Percentiles rank a stretch among this genome's conserved stretches.
Conservation (phyloP, 129 eudicot genomes). For the Sambucus nigra region DNA sequence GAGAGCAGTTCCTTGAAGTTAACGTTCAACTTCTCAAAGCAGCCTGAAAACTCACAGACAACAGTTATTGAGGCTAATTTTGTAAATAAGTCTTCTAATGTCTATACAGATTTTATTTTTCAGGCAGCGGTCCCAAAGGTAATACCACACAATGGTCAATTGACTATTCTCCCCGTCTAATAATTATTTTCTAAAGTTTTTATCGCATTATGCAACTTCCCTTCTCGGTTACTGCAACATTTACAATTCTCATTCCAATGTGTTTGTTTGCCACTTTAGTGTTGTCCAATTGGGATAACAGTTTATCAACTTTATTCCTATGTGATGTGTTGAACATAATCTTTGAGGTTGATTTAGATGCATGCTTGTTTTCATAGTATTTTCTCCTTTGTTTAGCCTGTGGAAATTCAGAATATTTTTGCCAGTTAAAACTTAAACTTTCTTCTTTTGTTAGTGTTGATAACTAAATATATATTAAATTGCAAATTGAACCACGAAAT, state of each 20-base stretch:
- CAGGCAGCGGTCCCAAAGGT: slow-evolving; percentile 99
- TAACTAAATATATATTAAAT: background rate
- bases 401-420: background rate
- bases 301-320: too few species aligned
- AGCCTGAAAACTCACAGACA: slow-evolving; percentile 47
- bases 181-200: too few species aligned
- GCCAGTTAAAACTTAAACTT: background rate
- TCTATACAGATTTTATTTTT: slow-evolving; percentile 67
- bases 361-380: background rate
- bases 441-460: background rate
- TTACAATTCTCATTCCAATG: too few species aligned
- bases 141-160: background rate
- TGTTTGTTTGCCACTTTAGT: too few species aligned
- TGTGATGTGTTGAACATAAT: too few species aligned
- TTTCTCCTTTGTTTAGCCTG: background rate
- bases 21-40: slow-evolving; percentile 70
- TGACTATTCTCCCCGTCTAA: background rate
- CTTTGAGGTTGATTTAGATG: too few species aligned
- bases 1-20: slow-evolving; percentile 78
- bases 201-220: too few species aligned
- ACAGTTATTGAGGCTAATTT: slow-evolving; percentile 67
- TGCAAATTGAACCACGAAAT: background rate
- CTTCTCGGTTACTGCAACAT: too few species aligned
- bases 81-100: slow-evolving; percentile 51
- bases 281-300: too few species aligned